phyloP scores from a whole-genome alignment of 352 stramenopile genomes.

The Phytopythium cucurbitacearum region DNA sequence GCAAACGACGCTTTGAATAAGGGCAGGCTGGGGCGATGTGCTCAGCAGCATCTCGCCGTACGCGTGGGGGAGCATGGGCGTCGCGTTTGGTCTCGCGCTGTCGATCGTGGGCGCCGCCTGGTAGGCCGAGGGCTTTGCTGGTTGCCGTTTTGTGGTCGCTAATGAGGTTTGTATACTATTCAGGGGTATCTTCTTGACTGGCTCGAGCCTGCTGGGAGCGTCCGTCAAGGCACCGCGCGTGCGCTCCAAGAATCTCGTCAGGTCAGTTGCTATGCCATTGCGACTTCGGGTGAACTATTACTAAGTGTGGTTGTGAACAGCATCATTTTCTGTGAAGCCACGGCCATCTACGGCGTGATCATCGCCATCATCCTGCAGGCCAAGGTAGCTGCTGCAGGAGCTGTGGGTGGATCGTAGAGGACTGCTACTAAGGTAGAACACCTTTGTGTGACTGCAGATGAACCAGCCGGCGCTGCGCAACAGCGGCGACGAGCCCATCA shows the following conservation, averaged over 20 bases:
- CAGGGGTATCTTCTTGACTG: slow-evolving; percentile 92
- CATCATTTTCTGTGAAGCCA: slow-evolving; percentile 99
- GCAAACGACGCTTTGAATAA: neutral
- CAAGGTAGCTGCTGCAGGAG: slow-evolving; percentile 67
- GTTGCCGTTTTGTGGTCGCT: neutral
- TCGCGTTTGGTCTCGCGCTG: slow-evolving; percentile 95
- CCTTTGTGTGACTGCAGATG: slow-evolving; percentile 31
- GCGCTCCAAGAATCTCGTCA: slow-evolving; percentile 99
- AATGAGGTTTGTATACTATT: neutral
- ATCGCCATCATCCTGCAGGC: slow-evolving; percentile 99
- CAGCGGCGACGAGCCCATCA: slow-evolving; percentile 64
- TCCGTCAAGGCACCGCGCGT: slow-evolving; percentile 98
- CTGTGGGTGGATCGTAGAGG: too few relatives aligned
- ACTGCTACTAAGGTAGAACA: neutral
- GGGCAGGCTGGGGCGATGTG: slow-evolving; percentile 90
- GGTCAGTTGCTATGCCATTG: slow-evolving; percentile 7
- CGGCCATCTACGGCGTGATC: slow-evolving; percentile 99
- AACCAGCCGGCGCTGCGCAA: slow-evolving; percentile 63
- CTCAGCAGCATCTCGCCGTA: slow-evolving; percentile 99
- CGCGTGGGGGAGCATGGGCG: slow-evolving; percentile 96
- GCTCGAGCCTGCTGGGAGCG: slow-evolving; percentile 95
- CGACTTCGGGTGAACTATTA: neutral
- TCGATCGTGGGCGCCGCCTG: slow-evolving; percentile 97
- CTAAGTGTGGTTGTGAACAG: slow-evolving; percentile 24
- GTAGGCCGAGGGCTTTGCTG: slow-evolving; percentile 34